Evolutionary conservation across 2,329 filamentous ascomycete genomes (phyloP), one percentile per base, ranked within the genome.

Genomic region (Colletotrichum sp.): DNA sequence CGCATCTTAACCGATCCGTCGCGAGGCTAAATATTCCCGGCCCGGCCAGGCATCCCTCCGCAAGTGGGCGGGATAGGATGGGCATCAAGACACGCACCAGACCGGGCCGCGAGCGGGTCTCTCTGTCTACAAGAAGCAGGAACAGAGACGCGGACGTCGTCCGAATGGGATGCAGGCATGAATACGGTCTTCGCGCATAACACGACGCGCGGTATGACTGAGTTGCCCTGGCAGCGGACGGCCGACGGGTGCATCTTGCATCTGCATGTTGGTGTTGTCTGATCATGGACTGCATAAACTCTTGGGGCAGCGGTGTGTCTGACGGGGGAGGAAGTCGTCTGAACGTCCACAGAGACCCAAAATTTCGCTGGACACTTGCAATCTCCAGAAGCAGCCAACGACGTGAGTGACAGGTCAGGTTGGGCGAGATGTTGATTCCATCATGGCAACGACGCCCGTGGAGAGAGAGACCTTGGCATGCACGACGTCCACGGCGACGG

Each of bases 11-110:
- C 39, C 9, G 57, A 30, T 24, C 66, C 26, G 57, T 64, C 39
- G 67, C 62, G 24, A 44, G 44, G 59, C 71, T 74, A 74, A 70
- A 44, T 39, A 39, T 62, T 59, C 39, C 44, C 65, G 66, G 71
- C 16, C 66, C 57, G 28, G 28, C 30, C 57, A 30, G 12, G 28
- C 28, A 57, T n/a, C 28, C 55, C 65, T 24, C 26, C 36, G 16
- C 44, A 64, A n/a, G 36, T 57, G 30, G 49, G 15, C 44, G 44
- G 24, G n/a, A 60, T 18, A 26, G 32, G 26, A 60, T 34, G 34
- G 44, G 26, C 72, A 66, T 70, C 67, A 60, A 60, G 32, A 44
- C 52, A 8, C 26, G 13, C 21, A 26, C 57, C 15, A n/a, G 15
- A 55, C 34, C 36, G 30, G 65, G 36, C 57, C 57, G 36, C 55